Base-by-base conservation (phyloP, 345 rosid species). In the Triadica sebifera region DNA sequence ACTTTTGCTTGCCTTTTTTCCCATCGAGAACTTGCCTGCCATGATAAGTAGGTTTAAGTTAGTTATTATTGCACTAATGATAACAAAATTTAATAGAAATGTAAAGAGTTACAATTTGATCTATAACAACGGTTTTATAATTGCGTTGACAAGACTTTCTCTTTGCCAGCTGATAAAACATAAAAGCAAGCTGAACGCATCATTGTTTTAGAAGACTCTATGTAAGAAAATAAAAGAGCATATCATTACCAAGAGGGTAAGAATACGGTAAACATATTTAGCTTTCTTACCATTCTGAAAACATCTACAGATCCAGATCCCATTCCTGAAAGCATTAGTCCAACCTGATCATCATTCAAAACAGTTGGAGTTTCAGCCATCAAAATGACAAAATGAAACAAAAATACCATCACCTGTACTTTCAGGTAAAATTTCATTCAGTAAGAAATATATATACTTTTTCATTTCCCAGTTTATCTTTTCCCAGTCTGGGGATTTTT, bases 281-380 rank as follows among this genome's bases (percentile, higher is more conserved):
- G 39, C 41, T 60, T 6, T 80, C 89, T 88, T 84, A 94, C 97
- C 91, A 87, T 84, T 84, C 96, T 86, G 84, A 94, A 94, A 78
- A 92, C 94, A 73, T 94, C 97, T 5, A 78, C 63, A 3, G 88
- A 81, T 61, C 81, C 88, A 49, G 94, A 79, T 64, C 97, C 98
- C 98, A 94, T 92, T 76, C 98, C 98, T 41, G 98, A 87, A 77
- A 94, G 98, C 98, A 94, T 92, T 69, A 94, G 69, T 69, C 89
- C 98, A 53, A 92, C 98, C 98, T 92, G 88, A 70, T 76, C 78
- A 84, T 70, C 78, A 80, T 81, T 63, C 51, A 61, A 22, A 72
- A 50, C 70, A 77, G 45, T 37, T 9, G 17, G 12, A 9, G 41
- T 12, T 62, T 73, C 47, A 62, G 73, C 56, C 24, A 76, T 12